phyloP scores from a whole-genome alignment of 306 rosid genomes.

The Comarum palustre region DNA sequence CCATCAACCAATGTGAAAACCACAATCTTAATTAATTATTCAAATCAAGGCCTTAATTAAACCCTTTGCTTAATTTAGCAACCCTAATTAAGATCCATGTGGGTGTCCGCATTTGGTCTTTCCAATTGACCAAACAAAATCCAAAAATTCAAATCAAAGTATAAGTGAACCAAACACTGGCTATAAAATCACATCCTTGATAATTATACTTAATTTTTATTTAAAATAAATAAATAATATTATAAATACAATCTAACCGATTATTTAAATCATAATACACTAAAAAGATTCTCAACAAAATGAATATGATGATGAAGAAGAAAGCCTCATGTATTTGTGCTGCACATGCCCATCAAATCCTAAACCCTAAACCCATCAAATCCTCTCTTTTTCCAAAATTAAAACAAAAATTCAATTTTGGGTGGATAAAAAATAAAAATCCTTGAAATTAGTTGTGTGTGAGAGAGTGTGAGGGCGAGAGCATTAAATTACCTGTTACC shows the following conservation, averaged over 20 bases:
- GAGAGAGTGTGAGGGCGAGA: not conserved
- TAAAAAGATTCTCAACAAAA: no score
- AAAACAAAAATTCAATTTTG: slow-evolving; percentile 1
- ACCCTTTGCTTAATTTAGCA: not conserved
- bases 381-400: slow-evolving; percentile 6
- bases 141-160: no score
- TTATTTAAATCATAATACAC: no score
- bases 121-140: slow-evolving; percentile 34
- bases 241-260: no score
- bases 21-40: not conserved
- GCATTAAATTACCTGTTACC: slow-evolving; percentile 34
- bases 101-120: slow-evolving; percentile 2
- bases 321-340: slow-evolving; percentile 42
- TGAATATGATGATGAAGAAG: slow-evolving; percentile 17
- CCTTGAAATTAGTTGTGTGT: not conserved
- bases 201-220: no score
- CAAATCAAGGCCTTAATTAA: not conserved
- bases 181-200: no score
- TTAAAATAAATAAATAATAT: no score
- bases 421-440: not conserved
- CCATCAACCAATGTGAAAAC: not conserved
- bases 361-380: no score
- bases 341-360: slow-evolving; percentile 49
- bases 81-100: slow-evolving; percentile 19
- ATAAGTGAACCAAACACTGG: no score